Evolutionary conservation across 73 alveolate species (phyloP).

Genomic region (Symbiodinium pilosum): DNA sequence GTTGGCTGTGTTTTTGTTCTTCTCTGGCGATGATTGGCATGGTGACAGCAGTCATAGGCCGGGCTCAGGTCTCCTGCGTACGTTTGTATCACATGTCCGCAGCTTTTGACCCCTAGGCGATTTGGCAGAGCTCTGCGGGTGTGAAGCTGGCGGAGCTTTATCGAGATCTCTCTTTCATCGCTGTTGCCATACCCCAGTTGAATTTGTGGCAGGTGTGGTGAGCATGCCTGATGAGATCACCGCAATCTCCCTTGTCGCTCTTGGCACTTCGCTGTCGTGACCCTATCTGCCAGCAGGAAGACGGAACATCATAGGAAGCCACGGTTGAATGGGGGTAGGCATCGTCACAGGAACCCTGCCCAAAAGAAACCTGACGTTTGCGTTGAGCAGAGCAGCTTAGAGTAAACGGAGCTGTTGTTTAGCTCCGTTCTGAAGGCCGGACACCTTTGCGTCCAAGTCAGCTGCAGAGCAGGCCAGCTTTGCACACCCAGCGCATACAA

Average conservation of each 20-base stretch:
- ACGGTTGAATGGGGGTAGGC: background rate
- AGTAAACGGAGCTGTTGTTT: background rate
- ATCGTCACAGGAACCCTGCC: background rate
- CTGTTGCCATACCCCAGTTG: too few species aligned
- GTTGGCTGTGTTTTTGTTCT: conserved; percentile 80
- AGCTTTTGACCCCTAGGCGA: background rate
- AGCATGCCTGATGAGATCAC: conserved; percentile 84
- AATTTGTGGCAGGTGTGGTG: conserved; percentile 73
- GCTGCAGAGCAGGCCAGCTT: conserved; percentile 95
- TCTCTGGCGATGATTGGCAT: conserved; percentile 75
- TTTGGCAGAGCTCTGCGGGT: conserved; percentile 73
- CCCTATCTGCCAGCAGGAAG: background rate
- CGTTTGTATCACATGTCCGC: background rate
- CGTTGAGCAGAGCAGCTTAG: background rate
- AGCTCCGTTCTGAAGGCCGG: conserved; percentile 75
- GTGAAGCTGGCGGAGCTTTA: conserved; percentile 12
- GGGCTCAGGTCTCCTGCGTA: background rate
- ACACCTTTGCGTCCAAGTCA: conserved; percentile 96
- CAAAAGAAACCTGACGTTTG: background rate
- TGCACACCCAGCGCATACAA: too few species aligned
- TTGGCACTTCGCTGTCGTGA: conserved; percentile 96
- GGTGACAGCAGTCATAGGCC: conserved; percentile 89
- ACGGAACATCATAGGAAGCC: too few species aligned
- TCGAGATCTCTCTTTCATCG: background rate
- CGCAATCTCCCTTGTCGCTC: conserved; percentile 95